These are phyloP conservation scores for Camellia oleifera DNA, from an alignment of 179 eudicot species.

Conservation along the genomic window DNA sequence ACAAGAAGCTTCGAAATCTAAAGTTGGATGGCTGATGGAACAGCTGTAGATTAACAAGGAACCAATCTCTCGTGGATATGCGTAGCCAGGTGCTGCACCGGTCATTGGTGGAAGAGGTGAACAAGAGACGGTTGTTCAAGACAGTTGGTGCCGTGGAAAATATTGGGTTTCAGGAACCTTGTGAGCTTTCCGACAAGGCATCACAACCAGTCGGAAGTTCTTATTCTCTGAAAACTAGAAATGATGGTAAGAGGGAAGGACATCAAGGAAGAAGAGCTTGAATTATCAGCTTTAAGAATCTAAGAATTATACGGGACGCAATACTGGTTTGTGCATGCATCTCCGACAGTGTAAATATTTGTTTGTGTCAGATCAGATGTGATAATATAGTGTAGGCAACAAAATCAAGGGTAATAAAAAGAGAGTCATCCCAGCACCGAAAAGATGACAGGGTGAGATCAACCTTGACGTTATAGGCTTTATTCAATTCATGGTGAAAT, in stretches of 20 bases:
- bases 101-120: conserved; percentile 44
- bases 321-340: not conserved
- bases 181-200: conserved; percentile 17
- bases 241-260: conserved; percentile 18
- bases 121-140: conserved; percentile 39
- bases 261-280: conserved; percentile 18
- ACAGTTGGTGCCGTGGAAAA: conserved; percentile 55
- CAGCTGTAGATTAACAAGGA: conserved; percentile 31
- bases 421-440: no score
- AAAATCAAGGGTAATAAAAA: no score
- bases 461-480: no score
- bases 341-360: conserved; percentile 5
- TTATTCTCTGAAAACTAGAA: not conserved
- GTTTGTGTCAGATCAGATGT: no score
- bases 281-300: not conserved
- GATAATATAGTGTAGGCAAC: no score
- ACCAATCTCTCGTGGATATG: conserved; percentile 54
- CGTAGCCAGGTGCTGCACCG: conserved; percentile 61
- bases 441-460: no score
- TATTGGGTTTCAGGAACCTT: conserved; percentile 45
- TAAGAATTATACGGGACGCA: not conserved
- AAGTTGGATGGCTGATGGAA: conserved; percentile 17
- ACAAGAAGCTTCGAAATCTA: conserved; percentile 17
- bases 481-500: no score
- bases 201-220: not conserved